These are phyloP conservation scores for Lachancea sp. DNA, from an alignment of 805 yeast genomes.

Conservation along the genomic window DNA sequence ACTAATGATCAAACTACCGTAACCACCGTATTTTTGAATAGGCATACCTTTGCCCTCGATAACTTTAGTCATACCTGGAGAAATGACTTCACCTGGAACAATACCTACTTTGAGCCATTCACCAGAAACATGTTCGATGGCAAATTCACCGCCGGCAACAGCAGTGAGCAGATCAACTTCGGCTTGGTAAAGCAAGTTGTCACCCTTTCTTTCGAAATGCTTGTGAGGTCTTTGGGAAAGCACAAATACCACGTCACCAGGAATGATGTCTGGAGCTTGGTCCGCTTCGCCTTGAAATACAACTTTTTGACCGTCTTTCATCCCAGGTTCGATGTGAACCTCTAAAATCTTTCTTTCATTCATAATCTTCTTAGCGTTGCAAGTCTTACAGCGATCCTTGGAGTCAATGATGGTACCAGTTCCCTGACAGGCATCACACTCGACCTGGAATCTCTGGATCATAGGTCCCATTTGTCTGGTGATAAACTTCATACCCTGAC, in stretches of 20 bases:
- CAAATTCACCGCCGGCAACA: slow-evolving; percentile 90
- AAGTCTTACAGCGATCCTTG: slow-evolving; percentile 79
- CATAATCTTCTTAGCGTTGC: slow-evolving; percentile 83
- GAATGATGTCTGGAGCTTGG: slow-evolving; percentile 88
- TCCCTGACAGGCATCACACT: slow-evolving; percentile 89
- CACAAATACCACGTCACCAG: slow-evolving; percentile 94
- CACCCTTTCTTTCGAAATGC: slow-evolving; percentile 77
- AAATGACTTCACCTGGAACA: slow-evolving; percentile 86
- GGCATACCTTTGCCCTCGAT: slow-evolving; percentile 98
- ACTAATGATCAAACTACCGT: slow-evolving; percentile 79
- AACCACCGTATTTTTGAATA: slow-evolving; percentile 76
- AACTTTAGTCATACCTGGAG: slow-evolving; percentile 78
- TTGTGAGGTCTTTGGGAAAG: slow-evolving; percentile 86
- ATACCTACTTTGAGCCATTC: slow-evolving; percentile 80
- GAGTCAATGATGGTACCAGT: slow-evolving; percentile 83
- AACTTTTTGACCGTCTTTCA: slow-evolving; percentile 88
- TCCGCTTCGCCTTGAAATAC: slow-evolving; percentile 95
- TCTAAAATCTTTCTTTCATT: slow-evolving; percentile 88
- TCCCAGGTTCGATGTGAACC: slow-evolving; percentile 94
- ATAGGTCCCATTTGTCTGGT: slow-evolving; percentile 99
- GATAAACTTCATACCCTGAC: slow-evolving; percentile 84
- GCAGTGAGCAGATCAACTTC: slow-evolving; percentile 91
- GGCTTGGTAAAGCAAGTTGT: slow-evolving; percentile 77
- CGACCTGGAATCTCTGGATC: slow-evolving; percentile 95
- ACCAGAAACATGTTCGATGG: slow-evolving; percentile 84